These are phyloP conservation scores for Apophysomyces variabilis DNA, from an alignment of 371 early-diverging fungal species.

Conservation along the genomic window DNA sequence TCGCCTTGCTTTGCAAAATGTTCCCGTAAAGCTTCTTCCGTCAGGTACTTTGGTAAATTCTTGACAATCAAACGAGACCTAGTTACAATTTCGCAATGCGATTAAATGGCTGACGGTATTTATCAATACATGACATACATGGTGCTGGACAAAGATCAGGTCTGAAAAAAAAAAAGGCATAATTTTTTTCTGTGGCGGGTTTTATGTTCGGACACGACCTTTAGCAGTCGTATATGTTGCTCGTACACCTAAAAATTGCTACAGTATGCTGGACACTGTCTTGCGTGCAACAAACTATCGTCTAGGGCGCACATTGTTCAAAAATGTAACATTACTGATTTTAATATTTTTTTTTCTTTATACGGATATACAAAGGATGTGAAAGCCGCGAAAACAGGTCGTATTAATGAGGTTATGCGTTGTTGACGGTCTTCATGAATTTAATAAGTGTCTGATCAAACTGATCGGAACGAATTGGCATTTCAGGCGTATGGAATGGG, in stretches of 20 bases:
- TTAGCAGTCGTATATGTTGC: too few species aligned
- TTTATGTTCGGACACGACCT: too few species aligned
- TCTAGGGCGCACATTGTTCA: too few species aligned
- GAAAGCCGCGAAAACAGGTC: slow-evolving; percentile 1
- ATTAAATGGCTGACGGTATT: not conserved
- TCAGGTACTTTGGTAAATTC: slow-evolving; percentile 89
- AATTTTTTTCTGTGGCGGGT: too few species aligned
- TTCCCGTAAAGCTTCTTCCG: slow-evolving; percentile 81
- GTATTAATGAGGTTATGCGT: not conserved
- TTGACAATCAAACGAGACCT: slow-evolving; percentile 86
- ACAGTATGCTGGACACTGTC: too few species aligned
- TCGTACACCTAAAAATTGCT: too few species aligned
- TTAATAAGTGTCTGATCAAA: slow-evolving; percentile 86
- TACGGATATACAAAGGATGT: not conserved
- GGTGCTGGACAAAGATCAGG: not conserved
- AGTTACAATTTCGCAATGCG: not conserved
- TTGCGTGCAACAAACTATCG: too few species aligned
- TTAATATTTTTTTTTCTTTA: not conserved
- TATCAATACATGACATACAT: slow-evolving; percentile 2
- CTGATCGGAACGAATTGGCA: slow-evolving; percentile 97
- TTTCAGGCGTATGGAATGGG: slow-evolving; percentile 98
- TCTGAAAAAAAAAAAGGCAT: too few species aligned
- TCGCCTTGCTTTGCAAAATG: slow-evolving; percentile 87
- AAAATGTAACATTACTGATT: too few species aligned
- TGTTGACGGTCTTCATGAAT: slow-evolving; percentile 59